Evolutionary conservation across 768 basidiomycete species (phyloP), one percentile per base, ranked within the genome.

Genomic region (Galerina marginata): DNA sequence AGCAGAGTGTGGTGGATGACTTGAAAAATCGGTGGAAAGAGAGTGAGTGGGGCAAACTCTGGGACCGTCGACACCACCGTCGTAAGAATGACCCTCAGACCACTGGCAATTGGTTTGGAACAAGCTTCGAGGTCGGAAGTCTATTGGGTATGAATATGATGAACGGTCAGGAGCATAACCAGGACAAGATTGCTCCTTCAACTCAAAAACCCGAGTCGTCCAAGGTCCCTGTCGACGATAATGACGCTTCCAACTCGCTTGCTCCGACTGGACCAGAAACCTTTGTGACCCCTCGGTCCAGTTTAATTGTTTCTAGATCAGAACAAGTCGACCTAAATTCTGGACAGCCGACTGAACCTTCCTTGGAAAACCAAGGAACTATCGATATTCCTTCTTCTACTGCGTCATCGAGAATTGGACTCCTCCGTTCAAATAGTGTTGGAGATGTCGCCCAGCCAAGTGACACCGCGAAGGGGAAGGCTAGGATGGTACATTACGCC

Each of bases 71-170:
- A 55, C 75, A 74, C 16, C 59, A 66, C 12, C 67, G 71, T 52
- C 65, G 69, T 25, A 77, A 74, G 51, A 62, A 72, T 25, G 62
- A 66, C 20, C 62, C 62, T 37, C 68, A 64, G 49, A 69, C 58
- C 38, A 56, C 64, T 14, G 73, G 69, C 12, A 77, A 74, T 20
- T 93, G 90, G 90, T 81, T 90, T 29, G 91, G 92, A 26, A 80
- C 79, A 23, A 91, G 86, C 60, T 94, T 94, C 62, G 89, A 92
- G 67, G 79, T 94, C 39, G 92, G 92, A 2, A 81, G 81, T n/a
- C 81, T 94, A 61, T 76, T 93, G 39, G 92, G 91, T 10, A 81
- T 92, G 52, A 83, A 86, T 61, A 75, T 90, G 36, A 74, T 88
- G 50, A 75, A 81, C 45, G 76, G 76, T 46, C 68, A 69, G 45